Conservation (phyloP, 768 basidiomycete genomes). For the Auricularia auricula-judae region DNA sequence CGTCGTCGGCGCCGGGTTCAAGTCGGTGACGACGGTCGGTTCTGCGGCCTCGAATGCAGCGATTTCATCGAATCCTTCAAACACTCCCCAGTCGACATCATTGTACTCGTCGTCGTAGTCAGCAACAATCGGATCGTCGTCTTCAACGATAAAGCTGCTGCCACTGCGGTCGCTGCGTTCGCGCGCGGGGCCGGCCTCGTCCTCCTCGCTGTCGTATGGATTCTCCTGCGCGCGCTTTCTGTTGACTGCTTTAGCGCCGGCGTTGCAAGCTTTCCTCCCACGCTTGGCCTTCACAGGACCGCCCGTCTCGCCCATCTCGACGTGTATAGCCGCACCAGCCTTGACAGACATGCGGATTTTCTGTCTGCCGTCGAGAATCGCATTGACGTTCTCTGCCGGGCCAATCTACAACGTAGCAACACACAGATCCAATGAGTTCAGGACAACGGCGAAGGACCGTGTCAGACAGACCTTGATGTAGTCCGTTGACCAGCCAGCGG, state of each 20-base stretch:
- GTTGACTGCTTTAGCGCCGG: background rate
- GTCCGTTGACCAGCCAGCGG: constrained; percentile 35
- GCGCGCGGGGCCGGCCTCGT: background rate
- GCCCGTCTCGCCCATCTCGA: constrained; percentile 13
- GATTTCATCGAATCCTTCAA: background rate
- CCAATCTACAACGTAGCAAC: background rate
- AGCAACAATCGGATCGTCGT: constrained; percentile 25
- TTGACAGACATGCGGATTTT: constrained; percentile 16
- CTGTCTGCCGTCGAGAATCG: constrained; percentile 17
- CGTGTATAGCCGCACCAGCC: background rate
- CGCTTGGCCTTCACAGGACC: constrained; percentile 13
- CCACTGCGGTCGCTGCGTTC: background rate
- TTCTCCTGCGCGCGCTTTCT: background rate
- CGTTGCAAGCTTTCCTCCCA: constrained; percentile 10
- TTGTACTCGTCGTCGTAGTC: constrained; percentile 68
- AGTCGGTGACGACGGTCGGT: background rate
- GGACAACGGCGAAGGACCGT: background rate
- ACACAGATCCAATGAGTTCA: background rate
- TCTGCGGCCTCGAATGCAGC: background rate
- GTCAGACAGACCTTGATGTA: constrained; percentile 39
- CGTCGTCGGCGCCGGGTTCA: background rate
- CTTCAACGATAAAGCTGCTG: constrained; percentile 12
- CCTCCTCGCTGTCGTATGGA: background rate
- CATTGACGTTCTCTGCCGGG: constrained; percentile 12
- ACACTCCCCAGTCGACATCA: constrained; percentile 39